These are phyloP conservation scores for Sordariomycetes sp. DNA, from an alignment of 2,329 filamentous ascomycete species.

Conservation along the genomic window DNA sequence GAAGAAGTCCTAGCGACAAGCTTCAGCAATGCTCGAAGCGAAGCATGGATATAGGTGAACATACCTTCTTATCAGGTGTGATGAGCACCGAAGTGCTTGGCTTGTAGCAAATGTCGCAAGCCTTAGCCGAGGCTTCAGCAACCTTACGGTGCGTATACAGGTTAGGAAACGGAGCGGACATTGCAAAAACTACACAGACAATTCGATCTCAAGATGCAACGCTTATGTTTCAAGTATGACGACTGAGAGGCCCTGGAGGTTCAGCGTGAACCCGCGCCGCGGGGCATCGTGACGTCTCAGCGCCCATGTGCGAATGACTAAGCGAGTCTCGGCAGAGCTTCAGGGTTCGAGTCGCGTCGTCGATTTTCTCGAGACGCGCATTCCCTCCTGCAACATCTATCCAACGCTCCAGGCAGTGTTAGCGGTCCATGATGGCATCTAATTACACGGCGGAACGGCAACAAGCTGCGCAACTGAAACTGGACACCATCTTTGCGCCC, in stretches of 20 bases:
- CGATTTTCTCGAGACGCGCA: too few species aligned
- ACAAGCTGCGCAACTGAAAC: too few species aligned
- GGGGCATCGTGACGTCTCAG: too few species aligned
- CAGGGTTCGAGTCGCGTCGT: too few species aligned
- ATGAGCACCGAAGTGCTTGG: constrained; percentile 80
- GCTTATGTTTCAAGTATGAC: too few species aligned
- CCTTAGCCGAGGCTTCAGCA: constrained; percentile 71
- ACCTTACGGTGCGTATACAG: constrained; percentile 80
- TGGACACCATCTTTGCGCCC: constrained; percentile 44
- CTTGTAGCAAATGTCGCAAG: constrained; percentile 89
- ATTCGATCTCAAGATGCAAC: too few species aligned
- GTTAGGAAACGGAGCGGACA: constrained; percentile 55
- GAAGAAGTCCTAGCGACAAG: constrained; percentile 61
- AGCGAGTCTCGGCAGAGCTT: too few species aligned
- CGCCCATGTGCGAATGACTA: too few species aligned
- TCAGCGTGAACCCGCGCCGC: too few species aligned
- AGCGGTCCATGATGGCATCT: constrained; percentile 31
- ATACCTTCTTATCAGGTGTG: constrained; percentile 79
- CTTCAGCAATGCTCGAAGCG: neutral
- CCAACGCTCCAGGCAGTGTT: too few species aligned
- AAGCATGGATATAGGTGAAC: neutral
- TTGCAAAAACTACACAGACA: constrained; percentile 10
- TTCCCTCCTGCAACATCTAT: too few species aligned
- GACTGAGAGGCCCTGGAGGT: too few species aligned
- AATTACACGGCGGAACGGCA: constrained; percentile 41